Conservation (phyloP, 2,329 filamentous ascomycete species). For the Elsinoe australis region DNA sequence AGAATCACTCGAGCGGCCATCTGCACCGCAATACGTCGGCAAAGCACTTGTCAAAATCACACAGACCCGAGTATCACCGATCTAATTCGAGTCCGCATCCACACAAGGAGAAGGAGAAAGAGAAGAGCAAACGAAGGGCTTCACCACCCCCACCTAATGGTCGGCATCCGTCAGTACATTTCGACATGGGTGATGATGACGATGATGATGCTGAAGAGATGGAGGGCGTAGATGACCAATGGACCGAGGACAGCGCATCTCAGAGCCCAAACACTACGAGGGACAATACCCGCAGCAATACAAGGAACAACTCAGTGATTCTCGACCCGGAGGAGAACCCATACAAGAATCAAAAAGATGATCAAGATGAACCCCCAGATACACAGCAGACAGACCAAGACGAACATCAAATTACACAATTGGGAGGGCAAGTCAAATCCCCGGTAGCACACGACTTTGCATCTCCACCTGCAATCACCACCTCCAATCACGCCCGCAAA, state of each 20-base stretch:
- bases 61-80: slow-evolving; percentile 21
- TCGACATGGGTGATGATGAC: slow-evolving; percentile 32
- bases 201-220: slow-evolving; percentile 22
- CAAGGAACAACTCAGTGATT: slow-evolving; percentile 22
- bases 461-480: neutral
- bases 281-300: slow-evolving; percentile 21
- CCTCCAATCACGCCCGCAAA: neutral
- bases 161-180: slow-evolving; percentile 35
- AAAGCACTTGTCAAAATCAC: slow-evolving; percentile 30
- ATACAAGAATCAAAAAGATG: slow-evolving; percentile 15
- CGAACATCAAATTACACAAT: neutral
- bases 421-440: neutral
- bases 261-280: slow-evolving; percentile 21
- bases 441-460: slow-evolving; percentile 2
- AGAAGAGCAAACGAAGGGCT: slow-evolving; percentile 11
- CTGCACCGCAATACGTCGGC: slow-evolving; percentile 31
- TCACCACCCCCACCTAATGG: slow-evolving; percentile 28
- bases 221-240: slow-evolving; percentile 22
- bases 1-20: slow-evolving; percentile 35
- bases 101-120: neutral
- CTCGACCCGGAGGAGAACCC: slow-evolving; percentile 19
- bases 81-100: slow-evolving; percentile 17
- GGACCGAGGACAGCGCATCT: slow-evolving; percentile 23
- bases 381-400: neutral
- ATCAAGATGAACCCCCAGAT: neutral